A percentile compares a stretch with the other conserved stretches of the same genome.
phyloP scores from a whole-genome alignment of 108 stramenopile species.

The Stephanodiscus minutulus region DNA sequence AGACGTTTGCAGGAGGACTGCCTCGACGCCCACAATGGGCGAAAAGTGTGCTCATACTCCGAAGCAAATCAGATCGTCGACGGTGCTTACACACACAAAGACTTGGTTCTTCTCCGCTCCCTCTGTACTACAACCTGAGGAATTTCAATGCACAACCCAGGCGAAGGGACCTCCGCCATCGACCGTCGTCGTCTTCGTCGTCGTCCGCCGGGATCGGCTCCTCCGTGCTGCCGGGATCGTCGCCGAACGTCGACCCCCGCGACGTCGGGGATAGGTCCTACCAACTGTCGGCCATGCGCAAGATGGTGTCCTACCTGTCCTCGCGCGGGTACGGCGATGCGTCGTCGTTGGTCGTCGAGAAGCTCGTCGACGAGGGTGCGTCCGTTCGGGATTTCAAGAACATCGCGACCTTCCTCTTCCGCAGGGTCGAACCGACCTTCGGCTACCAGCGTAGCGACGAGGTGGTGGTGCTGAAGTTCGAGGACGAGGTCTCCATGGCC shows the following conservation, averaged over 20 bases:
- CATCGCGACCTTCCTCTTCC: constrained; percentile 93
- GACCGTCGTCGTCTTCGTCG: constrained; percentile 2
- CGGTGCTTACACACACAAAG: too few species aligned
- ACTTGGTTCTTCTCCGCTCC: too few species aligned
- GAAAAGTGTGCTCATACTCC: too few species aligned
- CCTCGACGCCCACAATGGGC: too few species aligned
- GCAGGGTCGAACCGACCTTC: constrained; percentile 87
- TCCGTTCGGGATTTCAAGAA: constrained; percentile 94
- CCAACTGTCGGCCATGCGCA: constrained; percentile 56
- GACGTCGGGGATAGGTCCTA: constrained; percentile 65
- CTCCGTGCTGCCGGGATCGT: neutral
- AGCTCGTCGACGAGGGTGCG: constrained; percentile 57
- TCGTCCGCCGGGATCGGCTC: too few species aligned
- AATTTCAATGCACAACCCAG: too few species aligned
- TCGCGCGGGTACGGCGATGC: constrained; percentile 58
- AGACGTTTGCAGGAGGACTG: too few species aligned
- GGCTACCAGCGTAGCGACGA: constrained; percentile 39
- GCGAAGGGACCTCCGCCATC: too few species aligned
- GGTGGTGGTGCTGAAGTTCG: constrained; percentile 83
- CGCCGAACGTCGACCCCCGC: constrained; percentile 43
- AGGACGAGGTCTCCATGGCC: constrained; percentile 92
- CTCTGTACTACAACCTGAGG: too few species aligned
- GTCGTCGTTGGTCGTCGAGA: constrained; percentile 13
- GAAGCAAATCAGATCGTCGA: too few species aligned
- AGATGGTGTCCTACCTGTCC: constrained; percentile 72